Percentiles rank a stretch among this genome's conserved stretches.
phyloP scores from a whole-genome alignment of 192 early-diverging fungal genomes.

The Podila clonocystis region DNA sequence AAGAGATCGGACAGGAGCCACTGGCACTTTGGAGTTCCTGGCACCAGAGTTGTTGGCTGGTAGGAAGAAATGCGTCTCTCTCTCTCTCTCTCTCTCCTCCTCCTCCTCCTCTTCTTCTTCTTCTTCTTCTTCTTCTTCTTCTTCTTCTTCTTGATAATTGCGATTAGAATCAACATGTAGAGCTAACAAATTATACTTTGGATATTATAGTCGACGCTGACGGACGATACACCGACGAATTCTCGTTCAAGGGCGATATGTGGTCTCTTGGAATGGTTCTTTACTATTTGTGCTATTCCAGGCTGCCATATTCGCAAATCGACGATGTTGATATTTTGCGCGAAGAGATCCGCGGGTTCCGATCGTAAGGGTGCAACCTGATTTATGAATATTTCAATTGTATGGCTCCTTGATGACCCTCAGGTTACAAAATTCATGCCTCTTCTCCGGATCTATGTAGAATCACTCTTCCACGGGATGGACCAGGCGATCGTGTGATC shows the following conservation, averaged over 20 bases:
- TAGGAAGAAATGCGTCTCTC: conserved; percentile 1
- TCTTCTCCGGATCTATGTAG: neutral
- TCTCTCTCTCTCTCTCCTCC: too few species aligned
- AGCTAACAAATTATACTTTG: neutral
- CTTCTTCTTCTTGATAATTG: neutral
- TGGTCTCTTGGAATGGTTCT: conserved; percentile 96
- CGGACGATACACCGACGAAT: conserved; percentile 80
- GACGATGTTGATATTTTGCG: conserved; percentile 91
- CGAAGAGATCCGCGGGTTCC: conserved; percentile 80
- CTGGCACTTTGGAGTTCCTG: conserved; percentile 95
- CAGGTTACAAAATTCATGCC: neutral
- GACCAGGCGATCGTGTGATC: conserved; percentile 49
- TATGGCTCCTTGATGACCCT: too few species aligned
- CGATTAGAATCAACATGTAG: too few species aligned
- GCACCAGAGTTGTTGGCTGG: conserved; percentile 78
- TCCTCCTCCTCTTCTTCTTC: neutral
- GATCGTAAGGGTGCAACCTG: conserved; percentile 36
- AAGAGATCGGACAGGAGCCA: conserved; percentile 90
- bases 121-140: neutral
- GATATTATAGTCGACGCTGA: conserved; percentile 55
- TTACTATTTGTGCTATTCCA: conserved; percentile 90
- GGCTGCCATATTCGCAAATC: conserved; percentile 83
- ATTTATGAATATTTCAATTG: neutral
- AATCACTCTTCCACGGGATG: conserved; percentile 28
- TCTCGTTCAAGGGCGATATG: conserved; percentile 90